Base-by-base conservation (phyloP, 805 yeast species). In the Metschnikowia sp. region DNA sequence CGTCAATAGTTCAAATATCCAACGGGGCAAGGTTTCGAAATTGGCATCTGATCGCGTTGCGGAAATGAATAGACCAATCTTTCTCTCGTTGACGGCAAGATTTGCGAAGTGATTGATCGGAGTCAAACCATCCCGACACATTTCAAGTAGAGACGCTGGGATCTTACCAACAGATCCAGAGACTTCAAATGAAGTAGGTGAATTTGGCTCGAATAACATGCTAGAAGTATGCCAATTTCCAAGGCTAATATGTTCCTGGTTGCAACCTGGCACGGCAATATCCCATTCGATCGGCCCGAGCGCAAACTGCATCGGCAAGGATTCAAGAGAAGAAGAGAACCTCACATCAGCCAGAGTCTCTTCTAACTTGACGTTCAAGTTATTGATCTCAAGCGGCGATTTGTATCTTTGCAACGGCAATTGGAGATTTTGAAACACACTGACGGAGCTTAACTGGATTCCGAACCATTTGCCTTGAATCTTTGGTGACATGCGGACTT, bases 231-330 rank as follows among this genome's bases (percentile, higher is more conserved):
- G 42, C 65, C 69, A 63, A 2, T 47, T 35, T 0, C 72, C 73
- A 4, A 69, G 42, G 11, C 42, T 40, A 8, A 57, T 47, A 10
- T 57, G 53, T 2, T 54, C 36, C 3, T 39, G 40, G 7, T 57
- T 36, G 52, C 74, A 69, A 45, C 63, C 65, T 26, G 57, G 48
- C 2, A 70, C 39, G 9, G 58, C 53, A 1, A 69, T 33, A 36
- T 62, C 59, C 71, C 70, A 65, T 39, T 60, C 55, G 11, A 65
- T 55, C 8, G 55, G 31, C 7, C 49, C 58, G 8, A 68, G 38
- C 4, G 49, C 38, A 10, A 59, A 50, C 8, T 36, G 36, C n/a
- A 36, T 28, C 15, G 48, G 48, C 11, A 45, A 22, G 8, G 41
- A 34, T 2, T 38, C 22, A 8, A 40, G 10, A 6, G 19, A 8